A percentile compares a stretch with the other conserved stretches of the same genome.
Evolutionary conservation across 1,284 basidiomycete species (phyloP).

Genomic region (Meira miltonrushii): DNA sequence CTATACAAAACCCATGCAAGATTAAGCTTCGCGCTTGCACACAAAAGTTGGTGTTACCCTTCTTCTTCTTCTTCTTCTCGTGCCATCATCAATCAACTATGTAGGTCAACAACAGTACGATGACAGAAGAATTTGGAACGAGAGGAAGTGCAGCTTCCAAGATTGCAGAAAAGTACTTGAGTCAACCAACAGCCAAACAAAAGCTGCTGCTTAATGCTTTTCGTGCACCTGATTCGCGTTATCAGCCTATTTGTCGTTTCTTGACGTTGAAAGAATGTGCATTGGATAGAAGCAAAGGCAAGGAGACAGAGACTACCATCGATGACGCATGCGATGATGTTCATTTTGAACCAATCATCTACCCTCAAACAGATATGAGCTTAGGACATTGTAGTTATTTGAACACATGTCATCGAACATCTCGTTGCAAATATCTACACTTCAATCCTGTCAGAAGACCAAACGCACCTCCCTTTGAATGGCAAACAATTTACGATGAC

Average conservation of each 20-base stretch:
- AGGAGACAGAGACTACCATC: background rate
- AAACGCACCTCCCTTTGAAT: constrained; percentile 23
- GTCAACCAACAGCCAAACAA: constrained; percentile 41
- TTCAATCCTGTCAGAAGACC: constrained; percentile 33
- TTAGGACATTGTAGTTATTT: constrained; percentile 40
- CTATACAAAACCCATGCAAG: too few relatives aligned
- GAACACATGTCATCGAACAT: background rate
- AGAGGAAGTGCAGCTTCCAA: constrained; percentile 8
- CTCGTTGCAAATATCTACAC: constrained; percentile 30
- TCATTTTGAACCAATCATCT: constrained; percentile 38
- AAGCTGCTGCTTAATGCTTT: constrained; percentile 30
- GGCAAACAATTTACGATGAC: constrained; percentile 22
- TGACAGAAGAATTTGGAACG: background rate
- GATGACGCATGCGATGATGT: constrained; percentile 10
- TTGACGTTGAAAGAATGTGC: constrained; percentile 40
- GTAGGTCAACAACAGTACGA: too few relatives aligned
- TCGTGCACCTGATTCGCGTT: constrained; percentile 34
- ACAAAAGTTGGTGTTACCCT: too few relatives aligned
- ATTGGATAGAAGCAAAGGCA: background rate
- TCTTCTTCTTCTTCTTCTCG: too few relatives aligned
- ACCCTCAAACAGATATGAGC: constrained; percentile 41
- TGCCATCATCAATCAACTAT: too few relatives aligned
- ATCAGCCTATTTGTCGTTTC: constrained; percentile 35
- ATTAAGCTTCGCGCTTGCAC: too few relatives aligned
- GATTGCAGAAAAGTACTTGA: constrained; percentile 32